Evolutionary conservation across 306 rosid species (phyloP), one percentile per base, ranked within the genome.

Genomic region (Ziziphus jujuba): DNA sequence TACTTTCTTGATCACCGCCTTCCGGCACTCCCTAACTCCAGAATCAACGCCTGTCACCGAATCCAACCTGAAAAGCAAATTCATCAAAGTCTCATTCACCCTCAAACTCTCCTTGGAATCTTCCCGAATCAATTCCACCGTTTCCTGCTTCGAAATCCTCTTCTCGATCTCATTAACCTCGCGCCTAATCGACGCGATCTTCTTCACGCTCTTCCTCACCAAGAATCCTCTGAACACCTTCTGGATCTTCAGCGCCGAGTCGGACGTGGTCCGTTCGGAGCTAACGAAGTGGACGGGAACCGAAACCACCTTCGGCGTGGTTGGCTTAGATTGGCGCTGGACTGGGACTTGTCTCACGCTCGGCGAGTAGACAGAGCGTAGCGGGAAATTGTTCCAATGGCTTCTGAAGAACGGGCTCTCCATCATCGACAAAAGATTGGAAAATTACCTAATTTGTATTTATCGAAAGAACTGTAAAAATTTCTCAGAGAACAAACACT

Each of bases 81-180:
- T 87, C 96, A 87, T 89, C 63, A 89, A 69, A 15, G 72, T 79
- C 79, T 89, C 95, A 6, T 50, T 71, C 0, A 85, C 65, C 78
- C 50, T 87, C 59, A 87, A 15, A 63, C 83, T 83, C 81, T 87
- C 98, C 53, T 66, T 87, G 0, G 52, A 55, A 15, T 87, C 84
- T 23, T n/a, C 82, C 67, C 24, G 74, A 49, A 87, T 25, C 63
- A 59, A 19, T 20, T 79, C 84, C 36, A 63, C 64, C 0, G 70
- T 73, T 16, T 77, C 84, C 2, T 24, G 24, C 66, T 28, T 35
- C 6, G 61, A 40, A 24, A 84, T 51, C 33, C 6, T 76, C 34
- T 24, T 79, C 67, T 74, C 85, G 6, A 89, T 76, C 69, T 61
- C 73, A 11, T 74, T 72, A 19, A 92, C 80, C 48, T 92, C 88